Evolutionary conservation across 768 basidiomycete genomes (phyloP).

Genomic region (Hypsizygus marmoreus): DNA sequence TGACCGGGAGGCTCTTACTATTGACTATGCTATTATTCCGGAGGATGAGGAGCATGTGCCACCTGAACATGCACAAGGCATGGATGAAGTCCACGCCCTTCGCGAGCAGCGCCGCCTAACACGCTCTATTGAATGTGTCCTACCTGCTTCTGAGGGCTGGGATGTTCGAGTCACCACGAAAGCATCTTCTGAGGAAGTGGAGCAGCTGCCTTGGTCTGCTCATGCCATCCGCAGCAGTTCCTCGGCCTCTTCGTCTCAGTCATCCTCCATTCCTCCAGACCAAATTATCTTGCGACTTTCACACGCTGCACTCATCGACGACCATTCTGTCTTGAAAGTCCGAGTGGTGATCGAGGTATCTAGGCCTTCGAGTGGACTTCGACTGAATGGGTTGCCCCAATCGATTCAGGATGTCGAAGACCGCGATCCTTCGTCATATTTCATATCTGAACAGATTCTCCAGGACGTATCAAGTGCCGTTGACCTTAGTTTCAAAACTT

Average conservation of each 20-base stretch:
- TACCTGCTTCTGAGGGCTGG: conserved; percentile 82
- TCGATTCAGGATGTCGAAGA: conserved; percentile 65
- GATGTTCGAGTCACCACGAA: conserved; percentile 79
- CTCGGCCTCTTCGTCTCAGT: conserved; percentile 31
- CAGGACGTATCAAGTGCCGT: conserved; percentile 74
- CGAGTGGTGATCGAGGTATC: conserved; percentile 80
- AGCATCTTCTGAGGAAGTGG: conserved; percentile 72
- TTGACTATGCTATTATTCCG: conserved; percentile 84
- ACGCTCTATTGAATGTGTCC: conserved; percentile 77
- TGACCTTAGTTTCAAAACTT: conserved; percentile 66
- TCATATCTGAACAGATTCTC: conserved; percentile 62
- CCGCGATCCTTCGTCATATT: conserved; percentile 61
- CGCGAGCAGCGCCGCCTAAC: conserved; percentile 72
- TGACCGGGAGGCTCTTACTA: conserved; percentile 77
- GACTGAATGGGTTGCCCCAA: conserved; percentile 86
- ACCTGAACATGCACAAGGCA: conserved; percentile 41
- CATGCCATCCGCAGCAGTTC: conserved; percentile 53
- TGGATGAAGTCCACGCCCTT: conserved; percentile 64
- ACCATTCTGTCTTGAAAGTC: conserved; percentile 81
- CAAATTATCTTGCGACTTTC: conserved; percentile 65
- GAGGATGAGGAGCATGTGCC: conserved; percentile 58
- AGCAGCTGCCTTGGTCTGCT: conserved; percentile 73
- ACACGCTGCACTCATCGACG: conserved; percentile 70
- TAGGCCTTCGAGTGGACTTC: conserved; percentile 69
- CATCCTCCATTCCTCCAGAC: conserved; percentile 37